Evolutionary conservation across 2,329 filamentous ascomycete species (phyloP).

Genomic region (Orbilia javanica): DNA sequence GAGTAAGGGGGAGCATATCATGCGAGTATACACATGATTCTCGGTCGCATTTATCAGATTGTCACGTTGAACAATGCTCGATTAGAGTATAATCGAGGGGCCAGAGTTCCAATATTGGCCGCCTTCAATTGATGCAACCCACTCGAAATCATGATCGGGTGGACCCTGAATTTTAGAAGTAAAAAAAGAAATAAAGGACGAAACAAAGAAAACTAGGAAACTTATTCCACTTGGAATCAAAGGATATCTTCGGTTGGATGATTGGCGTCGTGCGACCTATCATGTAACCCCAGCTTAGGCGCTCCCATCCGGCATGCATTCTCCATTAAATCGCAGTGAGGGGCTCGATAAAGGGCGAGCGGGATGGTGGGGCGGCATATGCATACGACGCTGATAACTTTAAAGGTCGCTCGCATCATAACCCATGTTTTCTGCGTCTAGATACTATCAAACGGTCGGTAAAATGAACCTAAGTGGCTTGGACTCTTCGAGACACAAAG

Average conservation of each 20-base stretch:
- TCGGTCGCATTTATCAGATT: slow-evolving; percentile 36
- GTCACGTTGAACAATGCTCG: slow-evolving; percentile 20
- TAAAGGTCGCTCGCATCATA: background rate
- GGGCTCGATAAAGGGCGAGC: background rate
- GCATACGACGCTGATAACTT: background rate
- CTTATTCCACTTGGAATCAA: slow-evolving; percentile 37
- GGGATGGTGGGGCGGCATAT: slow-evolving; percentile 10
- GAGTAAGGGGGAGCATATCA: slow-evolving; percentile 38
- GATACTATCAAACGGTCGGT: slow-evolving; percentile 44
- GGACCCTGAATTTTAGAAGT: background rate
- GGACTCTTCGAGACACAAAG: slow-evolving; percentile 13
- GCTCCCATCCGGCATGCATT: slow-evolving; percentile 1
- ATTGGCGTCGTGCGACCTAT: background rate
- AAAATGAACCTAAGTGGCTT: slow-evolving; percentile 34
- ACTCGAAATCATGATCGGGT: background rate
- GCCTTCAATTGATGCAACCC: background rate
- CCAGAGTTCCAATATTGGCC: background rate
- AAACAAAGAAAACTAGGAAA: background rate
- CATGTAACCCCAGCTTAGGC: background rate
- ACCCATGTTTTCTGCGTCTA: slow-evolving; percentile 19
- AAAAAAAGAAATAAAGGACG: background rate
- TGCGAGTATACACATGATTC: slow-evolving; percentile 47
- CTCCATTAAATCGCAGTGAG: background rate
- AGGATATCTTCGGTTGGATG: slow-evolving; percentile 6
- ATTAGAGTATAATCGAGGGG: slow-evolving; percentile 2